phyloP scores from a whole-genome alignment of 2,329 filamentous ascomycete species.

The Cladosporium velox region DNA sequence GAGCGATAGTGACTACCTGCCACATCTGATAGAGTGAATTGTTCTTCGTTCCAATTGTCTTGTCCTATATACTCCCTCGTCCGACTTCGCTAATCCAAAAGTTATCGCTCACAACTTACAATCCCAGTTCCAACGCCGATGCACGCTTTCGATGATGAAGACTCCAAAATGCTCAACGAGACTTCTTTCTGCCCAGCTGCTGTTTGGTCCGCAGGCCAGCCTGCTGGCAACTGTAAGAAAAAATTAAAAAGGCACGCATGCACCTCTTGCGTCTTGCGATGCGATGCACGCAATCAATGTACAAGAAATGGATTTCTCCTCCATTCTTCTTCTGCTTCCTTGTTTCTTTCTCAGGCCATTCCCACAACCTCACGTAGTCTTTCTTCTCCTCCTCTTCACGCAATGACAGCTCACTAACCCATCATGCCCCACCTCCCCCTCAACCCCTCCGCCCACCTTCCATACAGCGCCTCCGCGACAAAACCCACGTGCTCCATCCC shows the following conservation, averaged over 20 bases:
- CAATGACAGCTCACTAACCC: conserved; percentile 2
- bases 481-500: conserved; percentile 94
- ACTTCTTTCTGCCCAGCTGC: background rate
- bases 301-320: background rate
- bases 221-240: background rate
- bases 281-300: background rate
- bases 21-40: background rate
- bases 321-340: background rate
- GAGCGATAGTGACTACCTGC: no score
- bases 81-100: background rate
- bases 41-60: background rate
- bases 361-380: background rate
- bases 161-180: background rate
- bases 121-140: background rate
- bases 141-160: background rate
- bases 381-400: background rate
- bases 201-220: conserved; percentile 7
- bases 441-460: conserved; percentile 84
- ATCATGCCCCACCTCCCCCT: conserved; percentile 49
- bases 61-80: background rate
- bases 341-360: background rate
- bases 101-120: background rate
- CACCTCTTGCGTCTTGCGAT: background rate
- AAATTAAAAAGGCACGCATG: background rate
- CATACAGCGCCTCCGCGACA: conserved; percentile 86